These are phyloP conservation scores for Cordyceps tenuipes DNA, from an alignment of 2,329 filamentous ascomycete genomes.

Conservation along the genomic window DNA sequence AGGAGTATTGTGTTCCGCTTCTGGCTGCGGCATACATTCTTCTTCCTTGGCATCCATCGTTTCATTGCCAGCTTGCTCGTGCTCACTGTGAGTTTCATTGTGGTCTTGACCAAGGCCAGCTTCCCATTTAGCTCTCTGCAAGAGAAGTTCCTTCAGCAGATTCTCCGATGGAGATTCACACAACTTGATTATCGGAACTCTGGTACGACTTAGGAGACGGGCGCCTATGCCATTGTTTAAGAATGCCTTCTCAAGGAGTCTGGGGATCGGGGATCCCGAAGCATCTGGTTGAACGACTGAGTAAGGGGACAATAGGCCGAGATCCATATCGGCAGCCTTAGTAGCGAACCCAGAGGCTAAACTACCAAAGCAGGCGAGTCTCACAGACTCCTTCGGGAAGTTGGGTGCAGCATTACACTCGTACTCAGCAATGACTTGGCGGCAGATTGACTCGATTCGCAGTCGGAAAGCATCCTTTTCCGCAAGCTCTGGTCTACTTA, in stretches of 20 bases:
- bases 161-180: slow-evolving; percentile 60
- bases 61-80: slow-evolving; percentile 23
- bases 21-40: slow-evolving; percentile 9
- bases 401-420: slow-evolving; percentile 36
- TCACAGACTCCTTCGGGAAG: slow-evolving; percentile 47
- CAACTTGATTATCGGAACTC: slow-evolving; percentile 82
- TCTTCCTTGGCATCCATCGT: slow-evolving; percentile 20
- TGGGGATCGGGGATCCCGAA: slow-evolving; percentile 56
- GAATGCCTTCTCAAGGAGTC: slow-evolving; percentile 66
- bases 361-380: slow-evolving; percentile 73
- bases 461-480: slow-evolving; percentile 65
- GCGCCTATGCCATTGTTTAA: slow-evolving; percentile 66
- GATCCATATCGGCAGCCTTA: slow-evolving; percentile 83
- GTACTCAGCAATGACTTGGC: slow-evolving; percentile 45
- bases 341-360: slow-evolving; percentile 79
- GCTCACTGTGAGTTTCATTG: slow-evolving; percentile 27
- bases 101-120: slow-evolving; percentile 37
- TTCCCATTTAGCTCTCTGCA: slow-evolving; percentile 67
- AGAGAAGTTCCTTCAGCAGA: slow-evolving; percentile 51
- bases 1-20: background rate
- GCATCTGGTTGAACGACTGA: slow-evolving; percentile 46
- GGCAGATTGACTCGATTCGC: slow-evolving; percentile 57
- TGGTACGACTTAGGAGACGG: slow-evolving; percentile 65
- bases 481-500: slow-evolving; percentile 52
- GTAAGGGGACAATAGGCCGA: slow-evolving; percentile 62